Percentiles rank a stretch among this genome's conserved stretches.
Evolutionary conservation across 1,139 yeast species (phyloP).

Genomic region (Blastobotrys ciferrii): DNA sequence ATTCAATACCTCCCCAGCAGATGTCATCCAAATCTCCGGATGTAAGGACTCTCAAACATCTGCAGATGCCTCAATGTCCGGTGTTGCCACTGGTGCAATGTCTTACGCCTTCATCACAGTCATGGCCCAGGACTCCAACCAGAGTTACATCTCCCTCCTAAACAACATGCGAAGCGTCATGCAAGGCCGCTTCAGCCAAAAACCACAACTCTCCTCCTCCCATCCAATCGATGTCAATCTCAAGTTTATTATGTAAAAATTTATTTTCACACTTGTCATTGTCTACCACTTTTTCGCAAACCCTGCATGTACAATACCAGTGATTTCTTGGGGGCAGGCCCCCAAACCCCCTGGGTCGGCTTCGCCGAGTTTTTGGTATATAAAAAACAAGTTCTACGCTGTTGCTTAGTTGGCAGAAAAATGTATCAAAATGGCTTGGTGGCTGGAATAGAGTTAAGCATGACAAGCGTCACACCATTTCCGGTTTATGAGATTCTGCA

Average conservation of each 20-base stretch:
- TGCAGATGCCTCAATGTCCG: conserved; percentile 81
- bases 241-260: conserved; percentile 17
- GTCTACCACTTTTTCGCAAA: background rate
- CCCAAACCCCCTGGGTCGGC: too few species aligned
- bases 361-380: too few species aligned
- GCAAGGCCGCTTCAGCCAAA: conserved; percentile 71
- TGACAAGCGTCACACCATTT: too few species aligned
- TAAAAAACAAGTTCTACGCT: too few species aligned
- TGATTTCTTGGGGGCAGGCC: too few species aligned
- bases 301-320: too few species aligned
- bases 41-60: conserved; percentile 81
- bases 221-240: conserved; percentile 23
- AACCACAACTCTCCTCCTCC: conserved; percentile 62
- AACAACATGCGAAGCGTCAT: conserved; percentile 76
- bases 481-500: too few species aligned
- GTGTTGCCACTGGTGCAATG: conserved; percentile 89
- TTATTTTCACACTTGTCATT: background rate
- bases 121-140: conserved; percentile 63
- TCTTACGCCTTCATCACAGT: conserved; percentile 83
- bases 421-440: too few species aligned
- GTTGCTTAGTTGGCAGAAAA: too few species aligned
- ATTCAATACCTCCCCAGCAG: conserved; percentile 81
- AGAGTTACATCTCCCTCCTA: conserved; percentile 71
- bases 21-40: conserved; percentile 81
- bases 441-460: too few species aligned